These are phyloP conservation scores for Aureoboletus auriporus DNA, from an alignment of 768 basidiomycete genomes.

Conservation along the genomic window DNA sequence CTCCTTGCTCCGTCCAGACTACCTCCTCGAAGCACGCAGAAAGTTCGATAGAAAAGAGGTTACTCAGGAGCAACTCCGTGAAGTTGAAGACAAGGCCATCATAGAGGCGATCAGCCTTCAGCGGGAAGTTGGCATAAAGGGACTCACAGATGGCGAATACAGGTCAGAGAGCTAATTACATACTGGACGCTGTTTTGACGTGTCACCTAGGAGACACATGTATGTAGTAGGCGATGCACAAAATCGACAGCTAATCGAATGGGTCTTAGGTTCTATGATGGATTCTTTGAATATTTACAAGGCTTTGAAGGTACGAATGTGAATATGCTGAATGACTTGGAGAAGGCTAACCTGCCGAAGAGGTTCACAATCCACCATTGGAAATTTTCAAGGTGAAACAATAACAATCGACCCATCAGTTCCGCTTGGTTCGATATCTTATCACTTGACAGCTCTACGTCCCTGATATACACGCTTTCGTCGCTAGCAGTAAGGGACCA, in stretches of 20 bases:
- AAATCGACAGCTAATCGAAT: background rate
- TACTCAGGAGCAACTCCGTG: conserved; percentile 32
- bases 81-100: conserved; percentile 39
- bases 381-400: conserved; percentile 24
- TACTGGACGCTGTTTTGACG: background rate
- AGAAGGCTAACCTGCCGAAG: conserved; percentile 10
- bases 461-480: conserved; percentile 21
- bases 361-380: conserved; percentile 20
- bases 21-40: conserved; percentile 35
- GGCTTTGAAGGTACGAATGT: conserved; percentile 22
- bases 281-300: conserved; percentile 25
- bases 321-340: background rate
- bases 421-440: background rate
- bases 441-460: conserved; percentile 19
- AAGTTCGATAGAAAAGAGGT: conserved; percentile 33
- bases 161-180: conserved; percentile 23
- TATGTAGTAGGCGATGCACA: conserved; percentile 1
- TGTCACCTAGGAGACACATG: conserved; percentile 22
- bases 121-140: conserved; percentile 37
- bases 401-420: too few species aligned
- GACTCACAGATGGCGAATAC: conserved; percentile 41
- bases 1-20: conserved; percentile 39
- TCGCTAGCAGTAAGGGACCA: conserved; percentile 11
- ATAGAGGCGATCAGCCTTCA: conserved; percentile 34
- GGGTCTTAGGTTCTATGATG: conserved; percentile 23